Evolutionary conservation across 164 flowering plant genomes (phyloP), one percentile per base, ranked within the genome.

Genomic region (Chimonanthus praecox): DNA sequence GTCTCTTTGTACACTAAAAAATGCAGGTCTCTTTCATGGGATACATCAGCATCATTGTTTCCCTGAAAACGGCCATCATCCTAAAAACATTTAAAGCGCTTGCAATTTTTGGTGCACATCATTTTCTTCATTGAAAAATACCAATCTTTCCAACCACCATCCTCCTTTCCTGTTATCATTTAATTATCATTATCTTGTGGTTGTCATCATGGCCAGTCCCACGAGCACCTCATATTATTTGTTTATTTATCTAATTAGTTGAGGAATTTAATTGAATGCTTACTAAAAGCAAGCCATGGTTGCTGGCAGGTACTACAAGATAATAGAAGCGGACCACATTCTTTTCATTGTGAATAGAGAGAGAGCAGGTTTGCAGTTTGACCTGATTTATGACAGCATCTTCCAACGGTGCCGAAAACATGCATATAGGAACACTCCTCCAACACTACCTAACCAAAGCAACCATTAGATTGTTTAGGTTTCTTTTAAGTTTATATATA

Each of bases 321-420:
- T 93, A 62, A 87, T 95, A 70, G 97, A 93, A 82, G 99, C 83
- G 0, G 99, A 95, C 83, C 99, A 93, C 84, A 87, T 95, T 65
- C 78, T 90, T 44, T 94, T 95, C 87, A 89, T 95, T 13, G 84
- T 95, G 70, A 92, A 90, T 67, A 76, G 98, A 47, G 99, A 93
- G 77, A 84, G 98, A 81, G 99, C 98, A 15, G 98, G 99, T 58
- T 86, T 89, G 65, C 94, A 92, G 71, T 96, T 93, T 67, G 98
- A 96, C 81, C 76, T 96, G 65, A 84, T 96, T 63, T 96, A 94
- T 18, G 97, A 94, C 73, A 88, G 91, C 85, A 96, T 96, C 66
- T 96, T 96, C 60, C 85, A 94, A 74, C 90, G 98, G 9, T 96
- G 99, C 83, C 89, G 99, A 80, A 94, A 90, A 79, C 99, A 94